Conservation (phyloP, 805 yeast genomes). For the Lachancea sp. region DNA sequence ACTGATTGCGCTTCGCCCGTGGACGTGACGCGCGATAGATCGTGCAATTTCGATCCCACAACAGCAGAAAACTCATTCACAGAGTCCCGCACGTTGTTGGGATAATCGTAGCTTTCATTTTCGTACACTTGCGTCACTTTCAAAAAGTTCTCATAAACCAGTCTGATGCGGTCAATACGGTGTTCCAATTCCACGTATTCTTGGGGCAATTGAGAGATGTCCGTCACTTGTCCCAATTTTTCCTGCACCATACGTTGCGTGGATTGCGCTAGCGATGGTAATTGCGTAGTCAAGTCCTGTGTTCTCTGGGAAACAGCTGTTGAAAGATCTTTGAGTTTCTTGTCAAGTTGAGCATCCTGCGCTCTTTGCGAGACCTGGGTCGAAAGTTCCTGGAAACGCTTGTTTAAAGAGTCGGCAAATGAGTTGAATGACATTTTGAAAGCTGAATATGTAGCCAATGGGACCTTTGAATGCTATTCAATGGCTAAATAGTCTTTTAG, state of each 20-base stretch:
- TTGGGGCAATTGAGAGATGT: constrained; percentile 76
- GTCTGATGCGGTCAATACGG: constrained; percentile 65
- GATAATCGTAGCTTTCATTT: constrained; percentile 77
- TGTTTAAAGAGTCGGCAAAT: constrained; percentile 25
- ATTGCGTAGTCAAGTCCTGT: constrained; percentile 42
- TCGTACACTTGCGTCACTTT: constrained; percentile 54
- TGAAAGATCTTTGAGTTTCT: constrained; percentile 14
- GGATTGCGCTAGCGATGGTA: constrained; percentile 74
- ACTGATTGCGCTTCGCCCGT: constrained; percentile 83
- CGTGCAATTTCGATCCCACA: constrained; percentile 56
- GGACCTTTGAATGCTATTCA: background rate
- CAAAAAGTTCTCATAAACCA: constrained; percentile 53
- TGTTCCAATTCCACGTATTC: constrained; percentile 72
- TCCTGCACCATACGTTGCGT: constrained; percentile 77
- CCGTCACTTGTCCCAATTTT: constrained; percentile 70
- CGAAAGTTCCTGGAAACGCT: constrained; percentile 29
- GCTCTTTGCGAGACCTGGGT: constrained; percentile 24
- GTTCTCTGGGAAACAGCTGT: constrained; percentile 26
- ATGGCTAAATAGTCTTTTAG: background rate
- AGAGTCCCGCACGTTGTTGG: constrained; percentile 67
- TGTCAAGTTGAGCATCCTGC: constrained; percentile 15
- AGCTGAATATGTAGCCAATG: background rate
- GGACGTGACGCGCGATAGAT: constrained; percentile 62
- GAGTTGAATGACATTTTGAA: constrained; percentile 25
- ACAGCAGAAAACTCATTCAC: constrained; percentile 64